Percentiles rank a stretch among this genome's conserved stretches.
These are phyloP conservation scores for Westerdykella sp. DNA, from an alignment of 2,329 filamentous ascomycete species.

Conservation along the genomic window DNA sequence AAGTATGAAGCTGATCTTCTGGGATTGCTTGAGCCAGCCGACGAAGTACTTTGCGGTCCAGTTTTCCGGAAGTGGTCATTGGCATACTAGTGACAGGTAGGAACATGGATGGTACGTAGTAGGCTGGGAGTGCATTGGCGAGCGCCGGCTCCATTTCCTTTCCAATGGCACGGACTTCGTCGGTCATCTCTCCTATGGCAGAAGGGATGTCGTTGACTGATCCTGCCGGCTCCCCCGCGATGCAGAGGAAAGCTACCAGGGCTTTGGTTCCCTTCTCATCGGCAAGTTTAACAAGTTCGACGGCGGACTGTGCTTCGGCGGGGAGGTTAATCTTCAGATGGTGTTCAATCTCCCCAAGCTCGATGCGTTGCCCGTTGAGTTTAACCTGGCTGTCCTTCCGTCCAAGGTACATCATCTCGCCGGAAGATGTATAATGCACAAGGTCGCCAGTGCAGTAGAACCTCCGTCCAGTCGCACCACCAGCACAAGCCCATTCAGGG, in stretches of 20 bases:
- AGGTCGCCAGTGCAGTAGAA: conserved; percentile 34
- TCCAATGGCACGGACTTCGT: conserved; percentile 12
- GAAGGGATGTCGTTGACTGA: conserved; percentile 21
- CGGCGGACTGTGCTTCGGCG: conserved; percentile 36
- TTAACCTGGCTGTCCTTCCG: conserved; percentile 34
- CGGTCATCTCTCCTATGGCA: conserved; percentile 17
- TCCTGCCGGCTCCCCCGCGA: conserved; percentile 7
- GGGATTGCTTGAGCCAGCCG: conserved; percentile 31
- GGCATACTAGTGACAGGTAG: conserved; percentile 40
- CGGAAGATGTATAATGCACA: conserved; percentile 27
- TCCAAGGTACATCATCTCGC: conserved; percentile 32
- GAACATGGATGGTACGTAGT: conserved; percentile 42
- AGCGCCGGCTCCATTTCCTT: conserved; percentile 23
- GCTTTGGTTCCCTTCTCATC: conserved; percentile 21
- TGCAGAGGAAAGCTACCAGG: conserved; percentile 25
- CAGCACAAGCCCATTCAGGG: conserved; percentile 22
- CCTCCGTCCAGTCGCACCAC: conserved; percentile 12
- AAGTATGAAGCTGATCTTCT: conserved; percentile 18
- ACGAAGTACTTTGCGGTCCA: conserved; percentile 38
- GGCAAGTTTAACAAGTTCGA: conserved; percentile 36
- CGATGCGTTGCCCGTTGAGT: conserved; percentile 42
- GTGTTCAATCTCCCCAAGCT: conserved; percentile 43
- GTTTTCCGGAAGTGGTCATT: conserved; percentile 40
- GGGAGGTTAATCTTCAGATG: conserved; percentile 36
- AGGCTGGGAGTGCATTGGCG: conserved; percentile 32